These are phyloP conservation scores for Mortierella sp. DNA, from an alignment of 371 early-diverging fungal genomes.

Conservation along the genomic window DNA sequence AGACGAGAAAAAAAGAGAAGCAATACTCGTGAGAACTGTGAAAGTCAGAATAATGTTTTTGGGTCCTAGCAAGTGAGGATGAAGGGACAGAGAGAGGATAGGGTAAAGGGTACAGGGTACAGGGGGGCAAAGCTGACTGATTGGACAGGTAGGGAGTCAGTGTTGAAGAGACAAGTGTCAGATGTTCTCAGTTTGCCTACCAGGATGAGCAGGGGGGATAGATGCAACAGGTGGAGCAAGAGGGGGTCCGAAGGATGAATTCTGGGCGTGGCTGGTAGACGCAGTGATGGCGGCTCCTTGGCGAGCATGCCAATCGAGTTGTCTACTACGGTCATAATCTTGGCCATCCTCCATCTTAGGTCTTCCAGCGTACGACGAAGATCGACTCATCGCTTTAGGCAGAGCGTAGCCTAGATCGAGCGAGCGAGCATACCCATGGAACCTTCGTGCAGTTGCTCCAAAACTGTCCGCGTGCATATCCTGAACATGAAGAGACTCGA, in stretches of 20 bases:
- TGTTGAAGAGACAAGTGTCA: too few species aligned
- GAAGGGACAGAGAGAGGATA: background rate
- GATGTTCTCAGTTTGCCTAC: constrained; percentile 3
- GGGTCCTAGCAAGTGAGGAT: background rate
- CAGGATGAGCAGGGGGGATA: constrained; percentile 10
- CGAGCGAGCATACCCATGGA: constrained; percentile 23
- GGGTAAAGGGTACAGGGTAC: constrained; percentile 2
- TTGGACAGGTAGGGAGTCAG: background rate
- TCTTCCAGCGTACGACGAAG: background rate
- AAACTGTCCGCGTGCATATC: too few species aligned
- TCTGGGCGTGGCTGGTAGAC: background rate
- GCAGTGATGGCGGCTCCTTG: background rate
- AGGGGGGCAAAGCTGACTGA: background rate
- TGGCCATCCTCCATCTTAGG: background rate
- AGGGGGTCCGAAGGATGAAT: background rate
- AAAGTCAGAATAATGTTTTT: background rate
- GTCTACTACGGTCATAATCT: background rate
- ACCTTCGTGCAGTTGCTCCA: background rate
- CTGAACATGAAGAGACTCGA: too few species aligned
- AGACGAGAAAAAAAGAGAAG: background rate
- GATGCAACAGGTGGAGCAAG: background rate
- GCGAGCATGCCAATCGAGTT: background rate
- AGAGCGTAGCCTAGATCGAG: constrained; percentile 9
- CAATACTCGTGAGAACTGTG: constrained; percentile 4
- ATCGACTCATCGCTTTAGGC: background rate